Conservation (phyloP, 78 protist species). For the Chrysochromulina tobinii region DNA sequence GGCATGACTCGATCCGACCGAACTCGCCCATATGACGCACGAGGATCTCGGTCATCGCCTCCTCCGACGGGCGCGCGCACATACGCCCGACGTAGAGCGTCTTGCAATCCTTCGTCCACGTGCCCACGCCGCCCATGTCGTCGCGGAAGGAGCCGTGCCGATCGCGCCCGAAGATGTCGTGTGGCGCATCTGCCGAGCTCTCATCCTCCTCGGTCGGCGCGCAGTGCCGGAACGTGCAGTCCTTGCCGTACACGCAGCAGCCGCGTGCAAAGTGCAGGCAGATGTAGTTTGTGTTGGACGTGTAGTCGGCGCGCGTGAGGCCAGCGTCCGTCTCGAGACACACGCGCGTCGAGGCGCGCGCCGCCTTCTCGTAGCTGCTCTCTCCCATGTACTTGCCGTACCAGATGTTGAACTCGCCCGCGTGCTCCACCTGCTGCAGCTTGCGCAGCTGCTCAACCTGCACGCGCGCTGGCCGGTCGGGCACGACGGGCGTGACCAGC, state of each 20-base stretch:
- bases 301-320: constrained; percentile 36
- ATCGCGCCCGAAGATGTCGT: constrained; percentile 51
- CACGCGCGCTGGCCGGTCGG: constrained; percentile 16
- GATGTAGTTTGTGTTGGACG: not conserved
- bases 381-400: not conserved
- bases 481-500: not conserved
- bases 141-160: constrained; percentile 33
- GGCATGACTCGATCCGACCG: constrained; percentile 2
- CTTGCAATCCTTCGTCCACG: constrained; percentile 8
- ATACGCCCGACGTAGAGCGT: constrained; percentile 47
- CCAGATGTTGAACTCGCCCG: constrained; percentile 54
- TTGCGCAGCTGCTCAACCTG: not conserved
- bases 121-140: constrained; percentile 50
- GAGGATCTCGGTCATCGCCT: not conserved
- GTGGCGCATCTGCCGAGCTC: not conserved
- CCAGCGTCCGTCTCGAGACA: constrained; percentile 29
- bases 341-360: constrained; percentile 10
- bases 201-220: constrained; percentile 33
- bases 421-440: constrained; percentile 38
- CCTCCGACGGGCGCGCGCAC: not conserved
- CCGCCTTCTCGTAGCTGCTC: not conserved
- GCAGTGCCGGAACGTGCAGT: constrained; percentile 49
- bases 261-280: constrained; percentile 60
- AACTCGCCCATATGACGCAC: constrained; percentile 34
- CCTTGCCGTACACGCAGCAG: constrained; percentile 23